A percentile compares a stretch with the other conserved stretches of the same genome.
Evolutionary conservation across 805 yeast genomes (phyloP).

Genomic region (Cyberlindnera euphorbiiphila): DNA sequence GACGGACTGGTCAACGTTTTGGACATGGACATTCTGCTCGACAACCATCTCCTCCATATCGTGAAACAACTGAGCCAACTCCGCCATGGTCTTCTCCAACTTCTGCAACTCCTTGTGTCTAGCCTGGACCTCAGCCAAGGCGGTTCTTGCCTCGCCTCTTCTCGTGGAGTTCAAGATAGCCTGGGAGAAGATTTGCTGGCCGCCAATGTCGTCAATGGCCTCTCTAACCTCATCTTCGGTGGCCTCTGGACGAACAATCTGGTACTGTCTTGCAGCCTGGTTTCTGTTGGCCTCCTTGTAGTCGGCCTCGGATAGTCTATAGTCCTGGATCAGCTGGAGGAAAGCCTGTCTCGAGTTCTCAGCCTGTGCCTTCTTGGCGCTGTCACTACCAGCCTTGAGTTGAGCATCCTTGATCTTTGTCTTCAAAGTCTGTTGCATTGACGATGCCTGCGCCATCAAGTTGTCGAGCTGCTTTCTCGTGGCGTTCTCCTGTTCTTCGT

Average conservation of each 20-base stretch:
- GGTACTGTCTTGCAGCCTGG: constrained; percentile 91
- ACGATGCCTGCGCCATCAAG: constrained; percentile 71
- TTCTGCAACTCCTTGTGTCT: constrained; percentile 93
- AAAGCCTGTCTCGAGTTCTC: constrained; percentile 84
- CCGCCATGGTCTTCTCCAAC: constrained; percentile 94
- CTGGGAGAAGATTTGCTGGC: constrained; percentile 91
- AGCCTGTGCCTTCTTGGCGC: constrained; percentile 84
- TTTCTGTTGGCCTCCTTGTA: constrained; percentile 79
- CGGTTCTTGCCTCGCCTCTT: constrained; percentile 93
- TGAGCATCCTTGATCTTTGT: constrained; percentile 73
- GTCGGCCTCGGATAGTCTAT: constrained; percentile 80
- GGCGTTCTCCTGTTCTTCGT: constrained; percentile 63
- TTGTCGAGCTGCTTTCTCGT: constrained; percentile 74
- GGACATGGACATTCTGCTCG: constrained; percentile 88
- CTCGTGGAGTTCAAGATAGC: constrained; percentile 84
- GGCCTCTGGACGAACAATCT: constrained; percentile 83
- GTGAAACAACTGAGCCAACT: constrained; percentile 87
- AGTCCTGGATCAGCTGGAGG: constrained; percentile 80
- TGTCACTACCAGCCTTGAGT: constrained; percentile 63
- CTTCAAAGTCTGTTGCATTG: constrained; percentile 73
- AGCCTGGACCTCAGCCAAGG: constrained; percentile 90
- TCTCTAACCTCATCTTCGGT: constrained; percentile 78
- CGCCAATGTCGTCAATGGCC: constrained; percentile 79
- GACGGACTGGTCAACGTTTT: constrained; percentile 77
- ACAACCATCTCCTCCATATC: constrained; percentile 96